Conservation (phyloP, 2,329 filamentous ascomycete species). For the Lomentospora prolificans region DNA sequence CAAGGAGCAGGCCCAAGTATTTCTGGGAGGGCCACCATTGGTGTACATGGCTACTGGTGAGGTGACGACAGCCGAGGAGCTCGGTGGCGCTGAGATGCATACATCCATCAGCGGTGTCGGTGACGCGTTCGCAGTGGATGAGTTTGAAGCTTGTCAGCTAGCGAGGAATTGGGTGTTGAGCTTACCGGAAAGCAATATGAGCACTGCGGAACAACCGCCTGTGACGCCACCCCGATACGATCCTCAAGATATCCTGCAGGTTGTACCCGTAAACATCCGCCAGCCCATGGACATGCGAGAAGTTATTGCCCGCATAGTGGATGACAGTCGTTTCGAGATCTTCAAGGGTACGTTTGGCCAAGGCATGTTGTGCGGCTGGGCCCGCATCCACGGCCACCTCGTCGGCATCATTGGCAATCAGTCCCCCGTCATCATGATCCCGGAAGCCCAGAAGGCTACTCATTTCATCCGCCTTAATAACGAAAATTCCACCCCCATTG, state of each 20-base stretch:
- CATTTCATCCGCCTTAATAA: conserved; percentile 31
- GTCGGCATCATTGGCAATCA: conserved; percentile 27
- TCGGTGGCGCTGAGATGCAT: conserved; percentile 29
- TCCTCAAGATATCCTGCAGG: conserved; percentile 20
- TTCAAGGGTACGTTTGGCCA: conserved; percentile 27
- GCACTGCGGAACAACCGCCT: neutral
- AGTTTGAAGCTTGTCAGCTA: conserved; percentile 17
- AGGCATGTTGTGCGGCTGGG: conserved; percentile 22
- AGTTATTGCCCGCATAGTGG: conserved; percentile 25
- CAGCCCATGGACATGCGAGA: conserved; percentile 16
- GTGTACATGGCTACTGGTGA: conserved; percentile 34
- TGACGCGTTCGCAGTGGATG: conserved; percentile 28
- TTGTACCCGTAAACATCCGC: conserved; percentile 21
- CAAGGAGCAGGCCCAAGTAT: conserved; percentile 29
- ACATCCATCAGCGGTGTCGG: conserved; percentile 26
- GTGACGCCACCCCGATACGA: conserved; percentile 15
- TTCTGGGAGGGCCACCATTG: conserved; percentile 28
- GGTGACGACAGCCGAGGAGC: conserved; percentile 24
- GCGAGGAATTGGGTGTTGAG: conserved; percentile 7
- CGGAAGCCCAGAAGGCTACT: conserved; percentile 25
- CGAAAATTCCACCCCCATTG: conserved; percentile 24
- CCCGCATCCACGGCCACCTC: conserved; percentile 21
- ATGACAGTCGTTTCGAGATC: conserved; percentile 22
- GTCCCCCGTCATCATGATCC: conserved; percentile 23
- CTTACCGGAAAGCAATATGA: neutral